Base-by-base conservation (phyloP, 148 eudicot species). In the Drosera capensis region DNA sequence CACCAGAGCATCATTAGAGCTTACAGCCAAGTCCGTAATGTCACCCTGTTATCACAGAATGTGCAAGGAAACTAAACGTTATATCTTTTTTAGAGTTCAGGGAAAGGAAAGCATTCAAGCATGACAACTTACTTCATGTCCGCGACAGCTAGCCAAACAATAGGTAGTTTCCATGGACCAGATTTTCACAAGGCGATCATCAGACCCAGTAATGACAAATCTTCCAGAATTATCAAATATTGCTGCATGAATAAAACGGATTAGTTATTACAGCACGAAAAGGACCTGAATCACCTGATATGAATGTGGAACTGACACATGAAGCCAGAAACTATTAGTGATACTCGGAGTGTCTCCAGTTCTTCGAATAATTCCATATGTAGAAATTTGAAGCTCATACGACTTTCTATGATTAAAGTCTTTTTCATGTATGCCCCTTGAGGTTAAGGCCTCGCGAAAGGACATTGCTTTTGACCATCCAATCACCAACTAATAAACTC, bases 101-200 rank as follows among this genome's bases (percentile, higher is more conserved):
- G 19, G 16, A 16, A 25, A 48, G 37, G 6, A 29, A 35, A 25
- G 16, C 8, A 31, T 14, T 8, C 40, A 49, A 44, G 46, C 43
- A 46, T 28, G 30, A 47, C 42, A 40, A 70, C 92, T 55, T 62
- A 90, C 99, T 62, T 90, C 95, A 72, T 90, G 99, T 24, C 99
- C 99, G 53, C 97, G 95, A 36, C 99, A 90, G 80, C 99, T 90
- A 23, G 88, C 93, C 68, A 90, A 76, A 76, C 93, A 80, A 67
- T 71, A 78, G 16, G 93, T 87, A 55, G 93, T 84, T 68, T 90
- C 99, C 95, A 84, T 84, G 45, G 93, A 90, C 99, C 99, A 90
- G 58, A 90, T 70, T 58, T 90, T 90, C 14, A 90, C 93, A 52
- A 90, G 99, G 35, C 93, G 95, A 22, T 90, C 99, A 70, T 90